Base-by-base conservation (phyloP, 768 basidiomycete species). In the Neoboletus magnificus region DNA sequence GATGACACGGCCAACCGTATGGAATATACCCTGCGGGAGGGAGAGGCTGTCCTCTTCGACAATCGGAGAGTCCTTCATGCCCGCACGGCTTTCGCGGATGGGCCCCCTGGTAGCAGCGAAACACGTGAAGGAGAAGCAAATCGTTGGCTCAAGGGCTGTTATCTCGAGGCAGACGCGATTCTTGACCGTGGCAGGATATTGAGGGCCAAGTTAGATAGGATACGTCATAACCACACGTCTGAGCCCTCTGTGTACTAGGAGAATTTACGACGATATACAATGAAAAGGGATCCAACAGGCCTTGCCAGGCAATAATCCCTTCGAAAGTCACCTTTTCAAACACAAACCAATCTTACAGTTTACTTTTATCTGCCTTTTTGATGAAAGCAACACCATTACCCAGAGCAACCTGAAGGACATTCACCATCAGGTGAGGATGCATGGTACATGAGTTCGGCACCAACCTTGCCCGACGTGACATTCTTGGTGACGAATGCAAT, bases 71-170 rank as follows among this genome's bases (percentile, higher is more conserved):
- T 96, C 4, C 69, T 98, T 56, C 96, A 99, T 69, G 93, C 90
- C 0, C 76, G 96, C 23, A 89, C 86, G 1, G 86, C 85, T 13
- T 98, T 98, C 66, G 52, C 63, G n/a, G 75, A 79, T 35, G 56
- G 46, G 44, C 23, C 55, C 27, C 65, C 62, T 50, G 71, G 66
- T 16, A 74, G 64, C 6, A 56, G 55, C 29, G 71, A 66, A 12
- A 69, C 59, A 33, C 69, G 62, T 18, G 76, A 80, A 27, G 82
- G 79, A 33, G 81, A 81, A 53, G 72, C 81, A 20, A 84, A 79
- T 62, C 73, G 95, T 50, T 97, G 95, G 95, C 73, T 98, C 51
- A 97, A 97, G 72, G 95, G 96, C 23, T 91, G 80, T 68, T 96
- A 81, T 75, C 66, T 90, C 2, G 87, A 89, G 65, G 83, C 80